A percentile compares a stretch with the other conserved stretches of the same genome.
phyloP scores from a whole-genome alignment of 2,329 filamentous ascomycete species.

The Bipolaris oryzae region DNA sequence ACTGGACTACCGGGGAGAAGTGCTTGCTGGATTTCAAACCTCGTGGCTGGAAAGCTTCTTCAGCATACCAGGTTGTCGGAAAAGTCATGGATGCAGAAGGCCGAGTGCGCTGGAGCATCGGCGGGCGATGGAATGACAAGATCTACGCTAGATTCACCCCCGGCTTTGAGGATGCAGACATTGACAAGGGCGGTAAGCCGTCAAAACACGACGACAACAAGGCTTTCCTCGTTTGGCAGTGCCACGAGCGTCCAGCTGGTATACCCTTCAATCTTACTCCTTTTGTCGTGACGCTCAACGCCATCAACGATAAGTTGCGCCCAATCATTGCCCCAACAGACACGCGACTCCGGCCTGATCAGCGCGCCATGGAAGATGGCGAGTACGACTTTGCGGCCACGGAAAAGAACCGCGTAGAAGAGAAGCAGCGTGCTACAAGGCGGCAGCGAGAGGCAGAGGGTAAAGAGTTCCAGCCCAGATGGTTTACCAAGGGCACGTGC shows the following conservation, averaged over 20 bases:
- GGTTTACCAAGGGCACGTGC: slow-evolving; percentile 78
- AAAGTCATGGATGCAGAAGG: slow-evolving; percentile 81
- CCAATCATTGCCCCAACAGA: slow-evolving; percentile 88
- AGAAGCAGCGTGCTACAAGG: slow-evolving; percentile 82
- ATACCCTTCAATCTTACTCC: slow-evolving; percentile 98
- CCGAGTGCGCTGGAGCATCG: slow-evolving; percentile 85
- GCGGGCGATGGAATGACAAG: slow-evolving; percentile 96
- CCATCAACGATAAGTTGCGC: slow-evolving; percentile 79
- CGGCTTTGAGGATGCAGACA: slow-evolving; percentile 79
- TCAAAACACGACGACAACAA: slow-evolving; percentile 67
- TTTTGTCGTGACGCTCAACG: slow-evolving; percentile 93
- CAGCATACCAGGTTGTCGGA: slow-evolving; percentile 85
- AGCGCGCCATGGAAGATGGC: slow-evolving; percentile 98
- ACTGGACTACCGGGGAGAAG: slow-evolving; percentile 94
- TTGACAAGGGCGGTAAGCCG: slow-evolving; percentile 49
- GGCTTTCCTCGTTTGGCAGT: slow-evolving; percentile 93
- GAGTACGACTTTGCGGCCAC: slow-evolving; percentile 90
- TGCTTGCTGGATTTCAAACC: slow-evolving; percentile 91
- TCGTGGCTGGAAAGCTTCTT: slow-evolving; percentile 92
- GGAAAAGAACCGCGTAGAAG: slow-evolving; percentile 94
- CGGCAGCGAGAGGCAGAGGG: slow-evolving; percentile 75
- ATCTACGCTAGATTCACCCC: slow-evolving; percentile 93
- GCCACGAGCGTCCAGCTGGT: slow-evolving; percentile 76
- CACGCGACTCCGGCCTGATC: slow-evolving; percentile 89
- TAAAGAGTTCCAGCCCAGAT: slow-evolving; percentile 81